Conservation (phyloP, 495 filamentous ascomycete species). For the Hyaloscypha variabilis region DNA sequence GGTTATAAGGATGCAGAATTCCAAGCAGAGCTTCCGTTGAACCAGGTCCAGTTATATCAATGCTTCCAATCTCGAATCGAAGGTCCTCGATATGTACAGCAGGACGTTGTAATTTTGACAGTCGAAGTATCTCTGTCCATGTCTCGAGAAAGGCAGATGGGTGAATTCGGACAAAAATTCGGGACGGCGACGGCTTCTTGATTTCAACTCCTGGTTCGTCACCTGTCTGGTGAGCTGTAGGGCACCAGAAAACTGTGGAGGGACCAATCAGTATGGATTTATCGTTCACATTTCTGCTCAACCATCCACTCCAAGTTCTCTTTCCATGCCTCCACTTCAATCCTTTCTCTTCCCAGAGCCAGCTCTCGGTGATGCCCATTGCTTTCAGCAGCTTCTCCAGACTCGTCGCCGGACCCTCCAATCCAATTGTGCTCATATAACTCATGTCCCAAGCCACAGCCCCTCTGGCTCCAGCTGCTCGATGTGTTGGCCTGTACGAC, state of each 20-base stretch:
- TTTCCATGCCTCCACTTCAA: constrained; percentile 75
- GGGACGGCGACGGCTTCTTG: constrained; percentile 41
- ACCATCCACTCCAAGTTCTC: constrained; percentile 68
- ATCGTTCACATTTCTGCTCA: constrained; percentile 60
- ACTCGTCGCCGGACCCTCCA: constrained; percentile 68
- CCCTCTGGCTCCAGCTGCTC: constrained; percentile 65
- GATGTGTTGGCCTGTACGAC: constrained; percentile 83
- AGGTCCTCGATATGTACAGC: constrained; percentile 82
- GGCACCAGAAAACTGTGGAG: constrained; percentile 72
- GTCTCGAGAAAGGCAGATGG: constrained; percentile 85
- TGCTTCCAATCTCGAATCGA: constrained; percentile 92
- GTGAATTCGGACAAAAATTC: constrained; percentile 77
- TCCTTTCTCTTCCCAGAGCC: constrained; percentile 62
- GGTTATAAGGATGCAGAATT: constrained; percentile 61
- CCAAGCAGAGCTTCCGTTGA: constrained; percentile 80
- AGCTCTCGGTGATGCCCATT: constrained; percentile 61
- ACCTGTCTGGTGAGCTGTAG: background rate
- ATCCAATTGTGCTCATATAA: constrained; percentile 84
- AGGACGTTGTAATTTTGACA: constrained; percentile 72
- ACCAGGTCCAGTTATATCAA: constrained; percentile 82
- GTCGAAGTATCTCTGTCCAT: constrained; percentile 74
- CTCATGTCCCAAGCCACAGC: constrained; percentile 91
- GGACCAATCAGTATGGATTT: constrained; percentile 68
- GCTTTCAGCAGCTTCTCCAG: constrained; percentile 65
- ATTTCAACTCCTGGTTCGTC: constrained; percentile 25